Evolutionary conservation across 2,329 filamentous ascomycete genomes (phyloP).

Genomic region (Geosmithia putterillii): DNA sequence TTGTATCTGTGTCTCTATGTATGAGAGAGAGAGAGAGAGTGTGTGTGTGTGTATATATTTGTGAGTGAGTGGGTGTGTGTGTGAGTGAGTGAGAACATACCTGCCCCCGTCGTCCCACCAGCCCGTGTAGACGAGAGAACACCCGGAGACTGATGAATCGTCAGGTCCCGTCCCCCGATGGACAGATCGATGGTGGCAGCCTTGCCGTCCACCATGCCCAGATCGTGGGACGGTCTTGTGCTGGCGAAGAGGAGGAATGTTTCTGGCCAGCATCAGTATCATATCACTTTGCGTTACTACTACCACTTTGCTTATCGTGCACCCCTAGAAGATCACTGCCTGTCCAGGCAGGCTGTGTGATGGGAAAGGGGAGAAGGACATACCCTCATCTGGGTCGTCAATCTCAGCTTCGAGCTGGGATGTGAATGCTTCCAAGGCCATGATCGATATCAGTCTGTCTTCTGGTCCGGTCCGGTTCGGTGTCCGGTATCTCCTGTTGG

Average conservation of each 20-base stretch:
- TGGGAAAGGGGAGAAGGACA: not conserved
- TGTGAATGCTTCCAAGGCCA: conserved; percentile 10
- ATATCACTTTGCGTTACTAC: too few species aligned
- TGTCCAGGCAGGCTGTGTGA: too few species aligned
- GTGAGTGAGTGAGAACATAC: conserved; percentile 20
- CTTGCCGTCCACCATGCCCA: conserved; percentile 74
- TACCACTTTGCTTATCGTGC: too few species aligned
- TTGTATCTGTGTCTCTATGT: not conserved
- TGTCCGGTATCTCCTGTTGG: too few species aligned
- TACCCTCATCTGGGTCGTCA: conserved; percentile 36
- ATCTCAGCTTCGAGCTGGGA: conserved; percentile 28
- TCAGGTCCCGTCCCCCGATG: conserved; percentile 58
- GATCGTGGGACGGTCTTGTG: conserved; percentile 58
- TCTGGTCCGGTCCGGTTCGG: too few species aligned
- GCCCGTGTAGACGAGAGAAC: conserved; percentile 66
- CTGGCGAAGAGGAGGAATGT: conserved; percentile 79
- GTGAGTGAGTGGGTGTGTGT: too few species aligned
- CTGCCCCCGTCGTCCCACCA: conserved; percentile 43
- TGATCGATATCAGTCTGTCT: conserved; percentile 1
- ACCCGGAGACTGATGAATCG: conserved; percentile 71
- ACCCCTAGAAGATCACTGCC: too few species aligned
- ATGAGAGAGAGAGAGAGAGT: too few species aligned
- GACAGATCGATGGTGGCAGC: conserved; percentile 53
- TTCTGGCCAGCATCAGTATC: too few species aligned
- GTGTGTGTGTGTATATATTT: too few species aligned